A percentile compares a stretch with the other conserved stretches of the same genome.
These are phyloP conservation scores for Ambrosia hybrid DNA, from an alignment of 140 eudicot species.

Conservation along the genomic window DNA sequence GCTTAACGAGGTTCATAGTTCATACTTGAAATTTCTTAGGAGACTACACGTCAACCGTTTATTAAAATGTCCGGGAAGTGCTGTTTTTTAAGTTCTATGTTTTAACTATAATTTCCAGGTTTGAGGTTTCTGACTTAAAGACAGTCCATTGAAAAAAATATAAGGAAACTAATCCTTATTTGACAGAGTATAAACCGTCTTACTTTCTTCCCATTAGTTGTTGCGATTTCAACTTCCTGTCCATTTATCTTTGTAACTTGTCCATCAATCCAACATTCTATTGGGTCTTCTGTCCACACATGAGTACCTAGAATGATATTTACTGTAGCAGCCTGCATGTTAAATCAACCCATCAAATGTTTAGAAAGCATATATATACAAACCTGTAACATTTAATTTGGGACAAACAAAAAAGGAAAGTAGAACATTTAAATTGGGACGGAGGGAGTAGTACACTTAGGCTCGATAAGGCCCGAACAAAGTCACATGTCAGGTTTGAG, in stretches of 20 bases:
- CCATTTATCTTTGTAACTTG: constrained; percentile 72
- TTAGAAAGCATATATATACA: constrained; percentile 15
- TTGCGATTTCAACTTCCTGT: constrained; percentile 61
- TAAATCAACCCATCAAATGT: constrained; percentile 28
- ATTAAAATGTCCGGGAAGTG: constrained; percentile 5
- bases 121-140: neutral
- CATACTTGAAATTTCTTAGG: constrained; percentile 12
- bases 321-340: constrained; percentile 70
- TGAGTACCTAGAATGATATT: constrained; percentile 79
- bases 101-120: constrained; percentile 6
- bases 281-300: constrained; percentile 89
- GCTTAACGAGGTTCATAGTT: constrained; percentile 22
- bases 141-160: neutral
- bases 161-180: neutral
- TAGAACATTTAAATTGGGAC: too few relatives aligned
- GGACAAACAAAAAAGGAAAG: too few relatives aligned
- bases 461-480: too few relatives aligned
- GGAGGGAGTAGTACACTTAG: too few relatives aligned
- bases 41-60: constrained; percentile 1
- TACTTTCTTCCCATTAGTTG: constrained; percentile 72
- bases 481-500: too few relatives aligned
- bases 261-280: constrained; percentile 83
- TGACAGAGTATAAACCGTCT: constrained; percentile 22
- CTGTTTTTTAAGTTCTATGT: constrained; percentile 10
- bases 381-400: constrained; percentile 16